Conservation (phyloP, 2,329 filamentous ascomycete species). For the Stagonosporopsis chrysanthemi region DNA sequence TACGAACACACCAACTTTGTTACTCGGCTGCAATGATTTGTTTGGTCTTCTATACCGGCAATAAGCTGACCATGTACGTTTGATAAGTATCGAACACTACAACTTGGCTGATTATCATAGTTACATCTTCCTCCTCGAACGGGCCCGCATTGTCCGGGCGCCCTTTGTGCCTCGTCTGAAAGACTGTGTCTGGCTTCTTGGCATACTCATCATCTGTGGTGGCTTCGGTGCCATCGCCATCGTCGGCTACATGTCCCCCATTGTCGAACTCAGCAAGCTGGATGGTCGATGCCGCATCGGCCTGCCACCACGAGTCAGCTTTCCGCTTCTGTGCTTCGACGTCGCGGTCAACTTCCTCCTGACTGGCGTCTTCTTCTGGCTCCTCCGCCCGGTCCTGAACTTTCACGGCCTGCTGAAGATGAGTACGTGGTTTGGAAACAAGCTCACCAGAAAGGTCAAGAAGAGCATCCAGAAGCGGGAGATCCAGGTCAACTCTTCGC, state of each 20-base stretch:
- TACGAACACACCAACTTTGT: conserved; percentile 37
- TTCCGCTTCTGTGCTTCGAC: conserved; percentile 48
- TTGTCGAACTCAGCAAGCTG: conserved; percentile 36
- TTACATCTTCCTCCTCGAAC: conserved; percentile 51
- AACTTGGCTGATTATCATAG: conserved; percentile 15
- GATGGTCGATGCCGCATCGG: conserved; percentile 49
- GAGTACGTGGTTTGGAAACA: conserved; percentile 6
- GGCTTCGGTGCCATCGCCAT: conserved; percentile 40
- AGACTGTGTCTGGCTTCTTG: conserved; percentile 44
- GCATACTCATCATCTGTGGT: conserved; percentile 33
- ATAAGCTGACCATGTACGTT: conserved; percentile 41
- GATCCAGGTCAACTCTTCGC: neutral
- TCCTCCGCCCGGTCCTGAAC: conserved; percentile 38
- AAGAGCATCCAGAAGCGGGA: conserved; percentile 6
- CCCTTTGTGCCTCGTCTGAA: conserved; percentile 37
- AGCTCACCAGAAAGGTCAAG: conserved; percentile 1
- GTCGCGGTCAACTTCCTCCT: conserved; percentile 46
- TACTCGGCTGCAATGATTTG: conserved; percentile 47
- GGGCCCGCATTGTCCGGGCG: conserved; percentile 45
- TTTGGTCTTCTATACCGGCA: conserved; percentile 48
- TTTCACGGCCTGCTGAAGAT: conserved; percentile 20
- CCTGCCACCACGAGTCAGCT: conserved; percentile 41
- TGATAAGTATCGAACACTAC: neutral
- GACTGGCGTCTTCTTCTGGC: conserved; percentile 46
- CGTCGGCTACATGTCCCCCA: conserved; percentile 38